Evolutionary conservation across 352 stramenopile species (phyloP).

Genomic region (Pythium grandisporangium): DNA sequence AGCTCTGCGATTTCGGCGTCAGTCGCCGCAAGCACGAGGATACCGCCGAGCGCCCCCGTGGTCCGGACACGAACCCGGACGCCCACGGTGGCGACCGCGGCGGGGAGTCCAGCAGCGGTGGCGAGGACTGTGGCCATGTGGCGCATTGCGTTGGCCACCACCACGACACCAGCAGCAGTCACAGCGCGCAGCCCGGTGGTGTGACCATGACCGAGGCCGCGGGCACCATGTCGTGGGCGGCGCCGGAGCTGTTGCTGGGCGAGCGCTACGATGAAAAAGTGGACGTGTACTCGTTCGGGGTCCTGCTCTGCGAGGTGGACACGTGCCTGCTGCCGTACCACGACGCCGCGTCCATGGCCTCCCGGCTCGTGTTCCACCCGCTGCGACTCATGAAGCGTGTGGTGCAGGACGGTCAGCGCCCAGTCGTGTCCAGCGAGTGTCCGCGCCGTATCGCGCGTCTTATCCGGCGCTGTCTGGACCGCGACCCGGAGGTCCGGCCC

Average conservation of each 20-base stretch:
- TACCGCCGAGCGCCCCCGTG: too few relatives aligned
- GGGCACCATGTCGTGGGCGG: slow-evolving; percentile 56
- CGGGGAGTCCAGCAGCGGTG: too few relatives aligned
- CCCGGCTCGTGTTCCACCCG: slow-evolving; percentile 35
- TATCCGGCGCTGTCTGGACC: slow-evolving; percentile 38
- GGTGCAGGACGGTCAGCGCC: slow-evolving; percentile 43
- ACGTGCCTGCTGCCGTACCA: slow-evolving; percentile 64
- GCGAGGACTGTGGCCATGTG: too few relatives aligned
- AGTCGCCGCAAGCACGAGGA: slow-evolving; percentile 32
- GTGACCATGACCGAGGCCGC: slow-evolving; percentile 37
- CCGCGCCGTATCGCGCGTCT: slow-evolving; percentile 50
- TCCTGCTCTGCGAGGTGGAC: slow-evolving; percentile 65
- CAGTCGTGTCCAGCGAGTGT: slow-evolving; percentile 38
- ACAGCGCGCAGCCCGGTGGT: too few relatives aligned
- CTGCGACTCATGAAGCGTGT: slow-evolving; percentile 53
- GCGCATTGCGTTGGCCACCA: too few relatives aligned
- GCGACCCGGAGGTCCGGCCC: slow-evolving; percentile 36
- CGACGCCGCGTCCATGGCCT: slow-evolving; percentile 27
- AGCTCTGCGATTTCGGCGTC: slow-evolving; percentile 45
- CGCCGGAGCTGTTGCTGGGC: slow-evolving; percentile 47
- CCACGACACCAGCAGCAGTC: too few relatives aligned
- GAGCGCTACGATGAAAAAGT: slow-evolving; percentile 69
- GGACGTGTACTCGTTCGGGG: slow-evolving; percentile 71
- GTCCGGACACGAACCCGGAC: too few relatives aligned
- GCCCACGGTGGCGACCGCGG: too few relatives aligned